Conservation (phyloP, 192 early-diverging fungal species). For the Rhizophagus prolifer region DNA sequence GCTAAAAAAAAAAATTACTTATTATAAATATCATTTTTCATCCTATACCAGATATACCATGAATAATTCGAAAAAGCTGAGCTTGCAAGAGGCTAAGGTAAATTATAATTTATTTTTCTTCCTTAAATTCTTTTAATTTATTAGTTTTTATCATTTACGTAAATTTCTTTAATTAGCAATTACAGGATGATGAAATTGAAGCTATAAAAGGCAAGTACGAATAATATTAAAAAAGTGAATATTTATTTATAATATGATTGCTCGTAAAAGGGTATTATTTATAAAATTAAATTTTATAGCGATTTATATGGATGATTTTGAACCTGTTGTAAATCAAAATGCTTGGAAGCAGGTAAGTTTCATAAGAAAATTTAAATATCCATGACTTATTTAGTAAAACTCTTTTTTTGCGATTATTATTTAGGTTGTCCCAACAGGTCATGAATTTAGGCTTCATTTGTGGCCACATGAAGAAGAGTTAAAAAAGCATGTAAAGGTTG, state of each 20-base stretch:
- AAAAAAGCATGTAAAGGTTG: slow-evolving; percentile 47
- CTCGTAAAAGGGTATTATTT: neutral
- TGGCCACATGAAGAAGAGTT: slow-evolving; percentile 46
- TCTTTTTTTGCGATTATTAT: neutral
- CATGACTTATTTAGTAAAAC: neutral
- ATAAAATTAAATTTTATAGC: slow-evolving; percentile 32
- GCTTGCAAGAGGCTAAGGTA: neutral
- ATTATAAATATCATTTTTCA: too few species aligned
- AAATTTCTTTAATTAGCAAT: slow-evolving; percentile 33
- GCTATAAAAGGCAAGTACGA: slow-evolving; percentile 54
- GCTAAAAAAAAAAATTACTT: too few species aligned
- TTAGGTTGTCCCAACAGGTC: slow-evolving; percentile 44
- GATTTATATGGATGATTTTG: slow-evolving; percentile 64
- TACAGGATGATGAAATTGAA: slow-evolving; percentile 73
- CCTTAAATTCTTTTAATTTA: neutral
- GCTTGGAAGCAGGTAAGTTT: slow-evolving; percentile 50
- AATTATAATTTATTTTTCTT: neutral
- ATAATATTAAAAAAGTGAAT: slow-evolving; percentile 29
- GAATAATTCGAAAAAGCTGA: neutral
- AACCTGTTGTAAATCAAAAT: slow-evolving; percentile 42
- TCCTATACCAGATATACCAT: neutral
- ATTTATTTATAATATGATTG: neutral
- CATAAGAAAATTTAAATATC: neutral
- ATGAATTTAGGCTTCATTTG: slow-evolving; percentile 55
- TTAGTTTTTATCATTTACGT: neutral